phyloP scores from a whole-genome alignment of 352 stramenopile genomes.

The Phytopythium litorale region DNA sequence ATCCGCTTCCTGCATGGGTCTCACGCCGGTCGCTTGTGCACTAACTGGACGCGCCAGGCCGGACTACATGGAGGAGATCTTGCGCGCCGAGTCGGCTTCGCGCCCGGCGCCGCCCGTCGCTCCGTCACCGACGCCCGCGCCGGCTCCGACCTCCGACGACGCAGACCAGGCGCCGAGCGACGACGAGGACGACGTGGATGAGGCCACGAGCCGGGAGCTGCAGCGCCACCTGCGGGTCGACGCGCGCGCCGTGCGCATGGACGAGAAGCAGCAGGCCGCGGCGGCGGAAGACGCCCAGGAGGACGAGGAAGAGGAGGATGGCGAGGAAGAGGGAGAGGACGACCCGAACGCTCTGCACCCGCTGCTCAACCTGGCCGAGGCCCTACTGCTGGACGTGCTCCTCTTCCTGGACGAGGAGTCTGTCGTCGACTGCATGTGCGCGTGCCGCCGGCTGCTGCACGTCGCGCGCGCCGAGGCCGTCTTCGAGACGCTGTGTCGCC shows the following conservation, averaged over 20 bases:
- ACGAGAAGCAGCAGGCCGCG: slow-evolving; percentile 1
- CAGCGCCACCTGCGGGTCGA: slow-evolving; percentile 1
- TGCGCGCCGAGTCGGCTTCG: slow-evolving; percentile 40
- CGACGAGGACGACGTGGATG: slow-evolving; percentile 17
- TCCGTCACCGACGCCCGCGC: not conserved
- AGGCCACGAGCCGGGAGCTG: slow-evolving; percentile 9
- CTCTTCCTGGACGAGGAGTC: slow-evolving; percentile 75
- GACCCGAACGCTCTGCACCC: slow-evolving; percentile 27
- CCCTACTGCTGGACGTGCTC: slow-evolving; percentile 64
- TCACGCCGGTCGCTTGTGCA: not conserved
- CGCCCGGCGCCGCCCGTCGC: not conserved
- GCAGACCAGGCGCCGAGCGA: slow-evolving; percentile 8
- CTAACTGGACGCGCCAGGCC: slow-evolving; percentile 19
- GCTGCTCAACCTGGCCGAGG: slow-evolving; percentile 66
- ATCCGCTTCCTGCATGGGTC: not conserved
- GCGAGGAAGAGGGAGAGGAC: slow-evolving; percentile 17
- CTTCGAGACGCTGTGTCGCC: slow-evolving; percentile 63
- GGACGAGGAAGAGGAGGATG: slow-evolving; percentile 11
- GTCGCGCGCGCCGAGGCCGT: slow-evolving; percentile 50
- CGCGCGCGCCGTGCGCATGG: slow-evolving; percentile 1
- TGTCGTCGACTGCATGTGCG: slow-evolving; percentile 42
- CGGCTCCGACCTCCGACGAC: not conserved
- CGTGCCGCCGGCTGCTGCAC: slow-evolving; percentile 54
- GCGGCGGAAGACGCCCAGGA: not conserved
- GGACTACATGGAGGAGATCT: slow-evolving; percentile 67